Evolutionary conservation across 2,329 filamentous ascomycete species (phyloP), one percentile per base, ranked within the genome.

Genomic region (Stromatinia cepivora): DNA sequence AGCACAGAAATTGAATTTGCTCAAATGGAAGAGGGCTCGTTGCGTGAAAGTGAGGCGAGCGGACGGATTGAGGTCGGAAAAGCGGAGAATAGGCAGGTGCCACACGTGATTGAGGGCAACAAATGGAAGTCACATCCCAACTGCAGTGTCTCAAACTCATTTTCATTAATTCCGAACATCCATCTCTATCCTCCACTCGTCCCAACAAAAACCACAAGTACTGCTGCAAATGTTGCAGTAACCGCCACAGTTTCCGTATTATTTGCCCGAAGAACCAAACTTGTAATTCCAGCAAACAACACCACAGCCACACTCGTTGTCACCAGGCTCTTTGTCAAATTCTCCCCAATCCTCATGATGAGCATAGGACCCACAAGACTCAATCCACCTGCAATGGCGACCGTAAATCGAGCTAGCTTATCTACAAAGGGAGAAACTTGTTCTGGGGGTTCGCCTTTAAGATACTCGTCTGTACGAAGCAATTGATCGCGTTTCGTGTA

Each of bases 241-340:
- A 45, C 61, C 3, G 61, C 46, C 7, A 39, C 42, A 1, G 11
- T 36, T 7, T 63, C 46, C 28, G 13, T 52, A 17, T 63, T 52
- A 10, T 63, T 52, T 39, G 45, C 61, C 1, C 45, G 46, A 20
- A 62, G 58, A 13, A 63, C 1, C 1, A 52, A 46, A 63, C 28
- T 50, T 28, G 58, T 63, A 9, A 39, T 63, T 8, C 45, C 46
- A 25, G 61, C 45, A 52, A 63, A 63, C 31, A 63, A 63, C 10
- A 50, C 20, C 45, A 52, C 61, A 36, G 45, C 61, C 22, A 52
- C 20, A 39, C 45, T 63, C 31, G 31, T 50, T 25, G 28, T 63
- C 22, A 63, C 42, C 25, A 52, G 15, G 17, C 46, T 63, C 61
- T 52, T 50, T 0, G 22, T 63, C 61, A 50, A 50, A 63, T 63